phyloP scores from a whole-genome alignment of 1,284 basidiomycete species.

The Caloboletus firmus region DNA sequence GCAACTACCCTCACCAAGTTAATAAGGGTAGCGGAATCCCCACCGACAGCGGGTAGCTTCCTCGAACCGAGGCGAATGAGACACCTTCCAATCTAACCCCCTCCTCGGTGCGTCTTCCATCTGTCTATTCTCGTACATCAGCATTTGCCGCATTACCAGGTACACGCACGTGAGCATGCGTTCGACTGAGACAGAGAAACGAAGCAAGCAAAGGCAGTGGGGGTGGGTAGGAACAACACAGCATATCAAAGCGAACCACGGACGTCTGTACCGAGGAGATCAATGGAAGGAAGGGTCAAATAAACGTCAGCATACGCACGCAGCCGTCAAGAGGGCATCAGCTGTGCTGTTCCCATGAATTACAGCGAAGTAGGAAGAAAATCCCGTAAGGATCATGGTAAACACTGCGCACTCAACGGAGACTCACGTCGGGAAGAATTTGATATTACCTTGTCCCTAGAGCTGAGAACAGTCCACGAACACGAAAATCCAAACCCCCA shows the following conservation, averaged over 20 bases:
- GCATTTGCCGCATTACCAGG: slow-evolving; percentile 47
- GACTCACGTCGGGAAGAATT: slow-evolving; percentile 71
- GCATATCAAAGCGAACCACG: slow-evolving; percentile 53
- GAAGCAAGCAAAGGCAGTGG: neutral
- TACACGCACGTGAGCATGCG: neutral
- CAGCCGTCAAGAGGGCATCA: slow-evolving; percentile 58
- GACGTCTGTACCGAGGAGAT: slow-evolving; percentile 46
- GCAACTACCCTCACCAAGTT: neutral
- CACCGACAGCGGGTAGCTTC: slow-evolving; percentile 50
- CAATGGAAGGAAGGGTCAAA: neutral
- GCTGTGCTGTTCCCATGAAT: slow-evolving; percentile 67
- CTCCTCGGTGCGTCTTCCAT: slow-evolving; percentile 49
- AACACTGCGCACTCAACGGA: neutral
- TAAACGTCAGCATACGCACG: slow-evolving; percentile 44
- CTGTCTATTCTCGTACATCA: slow-evolving; percentile 45
- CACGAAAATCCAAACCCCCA: slow-evolving; percentile 60
- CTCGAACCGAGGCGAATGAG: slow-evolving; percentile 50
- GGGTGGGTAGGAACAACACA: slow-evolving; percentile 40
- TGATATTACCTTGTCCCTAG: slow-evolving; percentile 67
- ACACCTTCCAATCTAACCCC: slow-evolving; percentile 52
- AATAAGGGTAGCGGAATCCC: slow-evolving; percentile 46
- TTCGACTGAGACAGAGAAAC: neutral
- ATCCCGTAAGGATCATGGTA: neutral
- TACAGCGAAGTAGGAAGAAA: slow-evolving; percentile 46
- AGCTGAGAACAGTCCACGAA: slow-evolving; percentile 52